Evolutionary conservation across 2,329 filamentous ascomycete species (phyloP), one percentile per base, ranked within the genome.

Genomic region (Amphichorda felina): DNA sequence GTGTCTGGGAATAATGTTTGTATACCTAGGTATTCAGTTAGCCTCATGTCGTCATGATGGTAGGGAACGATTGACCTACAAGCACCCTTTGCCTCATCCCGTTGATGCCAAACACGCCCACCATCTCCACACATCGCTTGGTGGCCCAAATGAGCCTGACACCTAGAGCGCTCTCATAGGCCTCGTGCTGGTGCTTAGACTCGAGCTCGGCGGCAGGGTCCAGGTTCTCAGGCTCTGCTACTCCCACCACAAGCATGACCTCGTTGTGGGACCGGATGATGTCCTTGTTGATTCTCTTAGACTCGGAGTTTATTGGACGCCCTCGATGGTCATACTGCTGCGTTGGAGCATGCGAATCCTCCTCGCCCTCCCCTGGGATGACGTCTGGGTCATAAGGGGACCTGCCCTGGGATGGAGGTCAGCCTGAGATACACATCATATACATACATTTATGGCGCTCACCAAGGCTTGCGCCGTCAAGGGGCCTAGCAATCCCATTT

Each of bases 171-270:
- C 66, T 61, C 40, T 76, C 70, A 34, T 68, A 66, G 8, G 53
- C 51, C 22, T 61, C 51, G 41, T 72, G 67, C 9, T 59, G 55
- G 11, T 54, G 52, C n/a, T 60, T 54, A 2, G 56, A 51, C 28
- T 66, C 61, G 6, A 53, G 49, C 35, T 65, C 59, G 5, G 56
- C 54, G 4, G 60, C 57, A 16, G 54, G 48, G 4, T 46, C 46
- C 7, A 54, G 53, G 34, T 63, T 66, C 36, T 76, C 72, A 11
- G 71, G 68, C 44, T 77, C 72, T 8, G 72, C 72, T 4, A 76
- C 72, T 5, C 72, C 72, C 27, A 77, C 76, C 8, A 75, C 70
- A 14, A 67, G 61, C 72, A 77, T 77, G 4, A 77, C 72, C 42
- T 77, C 72, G 43, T 77, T 77, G 45, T 77, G 72, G 8, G 72